Evolutionary conservation across 2,329 filamentous ascomycete species (phyloP).

Genomic region (Fusarium heterosporum): DNA sequence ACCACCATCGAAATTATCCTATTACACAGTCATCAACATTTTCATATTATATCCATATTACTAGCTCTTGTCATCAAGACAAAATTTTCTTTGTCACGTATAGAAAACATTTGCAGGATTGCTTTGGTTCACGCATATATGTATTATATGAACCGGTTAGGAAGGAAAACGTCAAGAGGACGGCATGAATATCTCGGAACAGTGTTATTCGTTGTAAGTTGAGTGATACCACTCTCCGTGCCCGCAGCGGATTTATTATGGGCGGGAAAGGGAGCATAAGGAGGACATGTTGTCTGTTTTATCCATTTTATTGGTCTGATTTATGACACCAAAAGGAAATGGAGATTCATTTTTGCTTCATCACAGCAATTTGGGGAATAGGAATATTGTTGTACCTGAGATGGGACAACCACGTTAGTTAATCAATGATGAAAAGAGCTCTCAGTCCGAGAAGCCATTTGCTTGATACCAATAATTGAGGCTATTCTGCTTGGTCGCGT

Average conservation of each 20-base stretch:
- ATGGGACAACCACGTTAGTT: conserved; percentile 10
- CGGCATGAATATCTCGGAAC: conserved; percentile 27
- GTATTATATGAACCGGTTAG: conserved; percentile 36
- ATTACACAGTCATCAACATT: not conserved
- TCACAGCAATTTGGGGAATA: conserved; percentile 17
- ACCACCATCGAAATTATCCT: not conserved
- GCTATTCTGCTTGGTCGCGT: not conserved
- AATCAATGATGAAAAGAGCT: conserved; percentile 18
- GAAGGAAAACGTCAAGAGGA: conserved; percentile 13
- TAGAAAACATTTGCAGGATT: conserved; percentile 28
- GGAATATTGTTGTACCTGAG: conserved; percentile 11
- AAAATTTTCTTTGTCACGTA: conserved; percentile 36
- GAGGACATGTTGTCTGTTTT: conserved; percentile 10
- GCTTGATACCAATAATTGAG: not conserved
- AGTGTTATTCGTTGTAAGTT: conserved; percentile 25
- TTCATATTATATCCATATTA: conserved; percentile 9
- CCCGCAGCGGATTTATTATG: conserved; percentile 21
- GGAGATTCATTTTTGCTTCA: conserved; percentile 15
- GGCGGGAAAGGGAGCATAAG: not conserved
- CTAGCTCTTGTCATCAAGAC: conserved; percentile 3
- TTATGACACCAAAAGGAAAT: conserved; percentile 12
- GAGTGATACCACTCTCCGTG: conserved; percentile 39
- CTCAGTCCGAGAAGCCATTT: not conserved
- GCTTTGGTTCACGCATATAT: conserved; percentile 35
- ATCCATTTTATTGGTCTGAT: conserved; percentile 22